Percentiles rank a stretch among this genome's conserved stretches.
These are phyloP conservation scores for Cytospora piceae DNA, from an alignment of 2,329 filamentous ascomycete species.

Conservation along the genomic window DNA sequence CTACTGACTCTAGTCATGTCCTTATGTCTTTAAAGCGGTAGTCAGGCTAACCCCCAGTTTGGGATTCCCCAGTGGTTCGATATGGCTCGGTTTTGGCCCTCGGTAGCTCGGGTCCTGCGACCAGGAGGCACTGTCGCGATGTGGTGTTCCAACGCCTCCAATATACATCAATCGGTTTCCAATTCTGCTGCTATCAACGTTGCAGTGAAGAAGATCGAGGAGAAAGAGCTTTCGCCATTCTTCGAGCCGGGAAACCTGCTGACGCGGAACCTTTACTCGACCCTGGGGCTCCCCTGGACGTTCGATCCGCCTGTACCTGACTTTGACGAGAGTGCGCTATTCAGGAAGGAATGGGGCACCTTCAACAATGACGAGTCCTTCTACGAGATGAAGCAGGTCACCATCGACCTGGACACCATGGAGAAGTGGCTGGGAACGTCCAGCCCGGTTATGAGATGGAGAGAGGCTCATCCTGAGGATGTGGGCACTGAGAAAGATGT, in stretches of 20 bases:
- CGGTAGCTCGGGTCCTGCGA: conserved; percentile 26
- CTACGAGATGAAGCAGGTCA: conserved; percentile 32
- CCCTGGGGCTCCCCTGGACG: conserved; percentile 55
- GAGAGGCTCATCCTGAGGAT: conserved; percentile 47
- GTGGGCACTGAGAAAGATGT: conserved; percentile 47
- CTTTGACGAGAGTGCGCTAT: conserved; percentile 46
- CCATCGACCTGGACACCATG: conserved; percentile 39
- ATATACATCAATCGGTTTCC: conserved; percentile 40
- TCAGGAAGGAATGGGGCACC: conserved; percentile 48
- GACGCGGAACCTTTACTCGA: conserved; percentile 44
- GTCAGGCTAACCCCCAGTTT: background rate
- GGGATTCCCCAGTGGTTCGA: conserved; percentile 52
- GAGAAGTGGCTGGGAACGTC: conserved; percentile 43
- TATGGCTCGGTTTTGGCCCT: conserved; percentile 28
- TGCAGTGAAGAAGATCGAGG: conserved; percentile 44
- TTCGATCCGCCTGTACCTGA: conserved; percentile 37
- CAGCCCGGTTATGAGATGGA: conserved; percentile 49
- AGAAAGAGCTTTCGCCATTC: conserved; percentile 44
- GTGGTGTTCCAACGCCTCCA: conserved; percentile 45
- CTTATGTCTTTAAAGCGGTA: background rate
- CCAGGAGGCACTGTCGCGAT: conserved; percentile 50
- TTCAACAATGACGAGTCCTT: conserved; percentile 35
- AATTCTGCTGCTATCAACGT: conserved; percentile 48
- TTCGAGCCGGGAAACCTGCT: conserved; percentile 48
- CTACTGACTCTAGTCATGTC: background rate